A percentile compares a stretch with the other conserved stretches of the same genome.
These are phyloP conservation scores for Lablab purpureus DNA, from an alignment of 306 rosid genomes.

Conservation along the genomic window DNA sequence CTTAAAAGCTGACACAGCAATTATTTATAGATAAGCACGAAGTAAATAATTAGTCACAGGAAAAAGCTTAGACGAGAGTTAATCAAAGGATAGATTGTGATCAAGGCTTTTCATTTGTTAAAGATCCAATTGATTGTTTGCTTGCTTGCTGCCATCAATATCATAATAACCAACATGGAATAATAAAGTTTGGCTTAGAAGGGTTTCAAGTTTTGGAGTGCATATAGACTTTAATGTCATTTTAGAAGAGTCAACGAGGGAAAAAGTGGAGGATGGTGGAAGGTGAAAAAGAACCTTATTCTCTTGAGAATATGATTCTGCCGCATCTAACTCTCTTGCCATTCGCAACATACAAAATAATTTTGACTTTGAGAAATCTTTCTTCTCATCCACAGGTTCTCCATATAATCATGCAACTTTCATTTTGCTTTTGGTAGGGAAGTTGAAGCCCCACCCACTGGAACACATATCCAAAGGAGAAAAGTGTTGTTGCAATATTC, in stretches of 20 bases:
- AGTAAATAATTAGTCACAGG: neutral
- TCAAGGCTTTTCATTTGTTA: conserved; percentile 40
- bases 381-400: conserved; percentile 55
- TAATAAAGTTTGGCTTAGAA: conserved; percentile 53
- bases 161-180: conserved; percentile 47
- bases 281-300: conserved; percentile 59
- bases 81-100: conserved; percentile 12
- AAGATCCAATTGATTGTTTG: conserved; percentile 41
- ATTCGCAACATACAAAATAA: conserved; percentile 57
- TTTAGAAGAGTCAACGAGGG: conserved; percentile 62
- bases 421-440: conserved; percentile 45
- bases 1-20: neutral
- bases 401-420: conserved; percentile 47
- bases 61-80: conserved; percentile 29
- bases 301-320: conserved; percentile 62
- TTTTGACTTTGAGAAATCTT: conserved; percentile 54
- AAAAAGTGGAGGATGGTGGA: conserved; percentile 57
- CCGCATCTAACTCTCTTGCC: conserved; percentile 56
- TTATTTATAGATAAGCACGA: conserved; percentile 25
- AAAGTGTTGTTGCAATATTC: conserved; percentile 51
- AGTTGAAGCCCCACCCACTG: conserved; percentile 56
- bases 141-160: neutral
- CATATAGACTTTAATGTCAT: conserved; percentile 43
- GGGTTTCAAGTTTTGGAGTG: conserved; percentile 31
- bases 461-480: conserved; percentile 46